phyloP scores from a whole-genome alignment of 768 basidiomycete species.

The Boletus reticuloceps region DNA sequence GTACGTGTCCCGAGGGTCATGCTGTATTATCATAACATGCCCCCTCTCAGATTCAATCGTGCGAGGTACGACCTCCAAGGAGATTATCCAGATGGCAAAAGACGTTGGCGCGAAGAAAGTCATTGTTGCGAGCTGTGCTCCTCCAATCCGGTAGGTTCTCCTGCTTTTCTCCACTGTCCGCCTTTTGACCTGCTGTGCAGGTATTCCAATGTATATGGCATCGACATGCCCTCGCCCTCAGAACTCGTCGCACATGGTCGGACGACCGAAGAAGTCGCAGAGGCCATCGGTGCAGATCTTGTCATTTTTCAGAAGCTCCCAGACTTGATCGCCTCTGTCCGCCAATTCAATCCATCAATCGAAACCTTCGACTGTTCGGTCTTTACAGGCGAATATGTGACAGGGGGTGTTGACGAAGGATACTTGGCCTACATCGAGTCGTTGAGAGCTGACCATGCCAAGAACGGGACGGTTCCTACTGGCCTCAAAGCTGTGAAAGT shows the following conservation, averaged over 20 bases:
- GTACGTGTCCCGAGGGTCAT: constrained; percentile 38
- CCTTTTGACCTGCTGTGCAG: constrained; percentile 34
- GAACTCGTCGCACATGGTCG: constrained; percentile 90
- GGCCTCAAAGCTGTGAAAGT: constrained; percentile 34
- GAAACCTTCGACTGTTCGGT: constrained; percentile 92
- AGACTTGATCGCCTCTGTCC: constrained; percentile 84
- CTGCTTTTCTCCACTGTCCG: not conserved
- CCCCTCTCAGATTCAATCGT: constrained; percentile 85
- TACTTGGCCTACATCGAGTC: constrained; percentile 78
- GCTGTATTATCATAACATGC: not conserved
- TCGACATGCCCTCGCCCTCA: constrained; percentile 96
- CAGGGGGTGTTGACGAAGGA: constrained; percentile 82
- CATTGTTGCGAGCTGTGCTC: constrained; percentile 94
- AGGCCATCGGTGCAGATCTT: constrained; percentile 88
- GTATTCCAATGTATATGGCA: constrained; percentile 95
- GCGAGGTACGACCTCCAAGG: constrained; percentile 96
- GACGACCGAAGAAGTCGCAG: constrained; percentile 66
- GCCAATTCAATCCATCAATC: constrained; percentile 78
- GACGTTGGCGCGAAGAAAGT: constrained; percentile 97
- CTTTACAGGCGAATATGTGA: constrained; percentile 96
- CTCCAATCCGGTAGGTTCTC: constrained; percentile 76
- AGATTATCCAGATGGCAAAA: constrained; percentile 99
- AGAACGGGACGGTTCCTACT: constrained; percentile 46
- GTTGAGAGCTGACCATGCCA: constrained; percentile 79
- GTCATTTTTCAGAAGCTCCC: constrained; percentile 93